Percentiles rank a stretch among this genome's conserved stretches.
Evolutionary conservation across 139 green algal species (phyloP).

Genomic region (Pseudopediastrum boryanum): DNA sequence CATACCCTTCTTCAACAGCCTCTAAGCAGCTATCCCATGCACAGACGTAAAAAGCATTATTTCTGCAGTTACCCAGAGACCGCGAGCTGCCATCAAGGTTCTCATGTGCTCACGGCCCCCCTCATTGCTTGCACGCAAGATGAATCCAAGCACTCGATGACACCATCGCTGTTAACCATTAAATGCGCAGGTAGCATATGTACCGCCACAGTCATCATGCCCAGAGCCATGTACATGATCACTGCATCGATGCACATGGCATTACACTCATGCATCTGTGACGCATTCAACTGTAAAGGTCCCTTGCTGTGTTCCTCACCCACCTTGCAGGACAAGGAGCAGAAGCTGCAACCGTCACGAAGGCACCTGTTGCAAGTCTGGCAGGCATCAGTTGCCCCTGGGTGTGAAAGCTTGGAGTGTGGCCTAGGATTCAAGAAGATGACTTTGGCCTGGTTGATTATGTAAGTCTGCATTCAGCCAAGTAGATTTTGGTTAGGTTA

Average conservation of each 20-base stretch:
- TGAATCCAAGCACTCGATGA: too few species aligned
- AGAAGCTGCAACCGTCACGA: constrained; percentile 53
- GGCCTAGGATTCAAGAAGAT: constrained; percentile 62
- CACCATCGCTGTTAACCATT: too few species aligned
- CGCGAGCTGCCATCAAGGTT: too few species aligned
- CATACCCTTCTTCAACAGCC: too few species aligned
- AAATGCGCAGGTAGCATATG: not conserved
- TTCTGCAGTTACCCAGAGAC: too few species aligned
- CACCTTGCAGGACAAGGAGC: constrained; percentile 56
- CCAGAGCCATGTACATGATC: not conserved
- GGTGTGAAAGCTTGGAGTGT: constrained; percentile 40
- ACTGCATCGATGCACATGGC: not conserved
- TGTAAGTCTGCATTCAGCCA: constrained; percentile 55
- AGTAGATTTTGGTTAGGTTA: not conserved
- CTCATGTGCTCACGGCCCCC: too few species aligned
- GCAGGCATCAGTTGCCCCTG: constrained; percentile 41
- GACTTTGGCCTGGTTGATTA: constrained; percentile 69
- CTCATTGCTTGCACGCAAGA: too few species aligned
- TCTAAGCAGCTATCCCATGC: too few species aligned
- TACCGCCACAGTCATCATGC: not conserved
- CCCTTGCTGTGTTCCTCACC: not conserved
- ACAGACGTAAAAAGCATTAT: too few species aligned
- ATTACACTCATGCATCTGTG: not conserved
- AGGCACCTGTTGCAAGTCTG: constrained; percentile 46
- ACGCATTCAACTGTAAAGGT: too few species aligned